Evolutionary conservation across 2,329 filamentous ascomycete genomes (phyloP).

Genomic region (Fusarium austroafricanum): DNA sequence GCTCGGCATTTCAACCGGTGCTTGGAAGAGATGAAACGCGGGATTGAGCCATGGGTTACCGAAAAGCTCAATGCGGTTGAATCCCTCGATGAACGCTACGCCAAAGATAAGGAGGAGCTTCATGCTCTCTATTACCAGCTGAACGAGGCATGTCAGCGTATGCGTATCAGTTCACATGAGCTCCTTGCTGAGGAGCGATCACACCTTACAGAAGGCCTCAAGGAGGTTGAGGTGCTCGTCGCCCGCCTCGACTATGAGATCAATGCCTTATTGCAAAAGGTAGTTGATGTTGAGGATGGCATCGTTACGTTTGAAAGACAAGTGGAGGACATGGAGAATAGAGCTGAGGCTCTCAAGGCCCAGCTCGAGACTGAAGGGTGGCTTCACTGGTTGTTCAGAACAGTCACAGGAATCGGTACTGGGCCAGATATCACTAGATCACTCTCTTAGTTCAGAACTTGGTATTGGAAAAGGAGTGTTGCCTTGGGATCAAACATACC

Average conservation of each 20-base stretch:
- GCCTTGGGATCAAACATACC: slow-evolving; percentile 4
- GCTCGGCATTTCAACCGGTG: slow-evolving; percentile 65
- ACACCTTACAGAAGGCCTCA: slow-evolving; percentile 75
- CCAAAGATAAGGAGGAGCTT: slow-evolving; percentile 72
- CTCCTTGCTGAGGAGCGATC: slow-evolving; percentile 76
- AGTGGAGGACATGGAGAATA: slow-evolving; percentile 75
- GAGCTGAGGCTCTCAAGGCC: slow-evolving; percentile 70
- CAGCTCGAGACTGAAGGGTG: slow-evolving; percentile 74
- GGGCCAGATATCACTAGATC: slow-evolving; percentile 65
- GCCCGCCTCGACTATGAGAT: slow-evolving; percentile 95
- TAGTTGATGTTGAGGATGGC: slow-evolving; percentile 88
- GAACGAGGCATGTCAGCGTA: slow-evolving; percentile 74
- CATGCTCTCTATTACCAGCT: slow-evolving; percentile 76
- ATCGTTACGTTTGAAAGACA: slow-evolving; percentile 83
- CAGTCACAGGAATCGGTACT: slow-evolving; percentile 69
- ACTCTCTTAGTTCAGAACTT: slow-evolving; percentile 27
- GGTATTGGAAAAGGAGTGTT: slow-evolving; percentile 8
- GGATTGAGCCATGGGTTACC: slow-evolving; percentile 71
- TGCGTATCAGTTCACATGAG: slow-evolving; percentile 75
- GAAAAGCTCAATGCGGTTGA: slow-evolving; percentile 67
- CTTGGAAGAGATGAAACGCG: slow-evolving; percentile 63
- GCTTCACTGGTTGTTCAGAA: slow-evolving; percentile 72
- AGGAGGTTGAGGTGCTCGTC: slow-evolving; percentile 82
- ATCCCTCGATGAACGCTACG: slow-evolving; percentile 70
- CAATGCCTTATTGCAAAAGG: slow-evolving; percentile 79